Percentiles rank a stretch among this genome's conserved stretches.
Conservation (phyloP, 2,329 filamentous ascomycete genomes). For the Raffaelea deltoideospora region DNA sequence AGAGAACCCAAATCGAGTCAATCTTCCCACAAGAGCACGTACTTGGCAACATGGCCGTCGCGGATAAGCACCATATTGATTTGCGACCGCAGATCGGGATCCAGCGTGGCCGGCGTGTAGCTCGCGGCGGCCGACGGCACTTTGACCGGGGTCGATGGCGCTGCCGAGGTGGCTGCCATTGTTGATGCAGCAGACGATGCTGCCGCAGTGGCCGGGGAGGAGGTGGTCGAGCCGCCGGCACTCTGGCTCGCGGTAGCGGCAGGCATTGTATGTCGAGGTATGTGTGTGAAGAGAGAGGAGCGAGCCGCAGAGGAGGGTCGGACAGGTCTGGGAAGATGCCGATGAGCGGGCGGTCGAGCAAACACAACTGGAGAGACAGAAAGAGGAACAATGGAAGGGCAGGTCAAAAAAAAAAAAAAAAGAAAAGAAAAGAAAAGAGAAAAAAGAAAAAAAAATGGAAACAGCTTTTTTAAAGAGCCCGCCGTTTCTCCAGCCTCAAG, state of each 20-base stretch:
- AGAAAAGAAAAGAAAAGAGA: background rate
- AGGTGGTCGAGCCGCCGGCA: no score
- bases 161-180: slow-evolving; percentile 1
- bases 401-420: no score
- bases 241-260: slow-evolving; percentile 3
- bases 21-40: no score
- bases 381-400: no score
- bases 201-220: background rate
- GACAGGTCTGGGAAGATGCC: no score
- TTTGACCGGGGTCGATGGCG: slow-evolving; percentile 40
- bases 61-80: slow-evolving; percentile 43
- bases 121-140: slow-evolving; percentile 43
- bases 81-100: slow-evolving; percentile 45
- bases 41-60: slow-evolving; percentile 46
- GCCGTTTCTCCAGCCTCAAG: no score
- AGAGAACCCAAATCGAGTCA: background rate
- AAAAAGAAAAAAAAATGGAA: background rate
- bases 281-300: background rate
- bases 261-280: no score
- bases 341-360: no score
- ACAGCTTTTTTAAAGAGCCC: no score
- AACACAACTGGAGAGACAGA: no score
- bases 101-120: slow-evolving; percentile 45
- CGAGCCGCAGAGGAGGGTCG: no score
- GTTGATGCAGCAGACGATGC: background rate